Conservation (phyloP, 106 monocot species). For the Allium sativum region DNA sequence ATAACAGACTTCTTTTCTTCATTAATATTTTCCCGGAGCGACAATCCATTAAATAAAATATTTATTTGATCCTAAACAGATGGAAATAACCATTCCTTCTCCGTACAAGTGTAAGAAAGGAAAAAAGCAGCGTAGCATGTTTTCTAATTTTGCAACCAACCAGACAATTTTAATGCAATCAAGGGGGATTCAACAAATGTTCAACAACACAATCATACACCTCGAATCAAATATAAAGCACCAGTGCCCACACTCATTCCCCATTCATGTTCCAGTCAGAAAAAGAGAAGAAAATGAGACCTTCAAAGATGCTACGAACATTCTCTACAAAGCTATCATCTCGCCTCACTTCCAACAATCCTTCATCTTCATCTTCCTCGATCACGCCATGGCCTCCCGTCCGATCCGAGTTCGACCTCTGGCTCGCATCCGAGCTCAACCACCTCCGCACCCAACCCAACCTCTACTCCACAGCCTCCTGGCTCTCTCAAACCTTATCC, state of each 20-base stretch:
- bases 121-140: too few relatives aligned
- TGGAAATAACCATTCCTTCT: too few relatives aligned
- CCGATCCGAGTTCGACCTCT: slow-evolving; percentile 33
- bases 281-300: slow-evolving; percentile 17
- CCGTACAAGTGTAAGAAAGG: too few relatives aligned
- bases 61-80: too few relatives aligned
- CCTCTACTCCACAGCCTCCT: slow-evolving; percentile 8
- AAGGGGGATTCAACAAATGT: background rate
- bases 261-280: background rate
- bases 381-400: slow-evolving; percentile 43
- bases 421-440: slow-evolving; percentile 38
- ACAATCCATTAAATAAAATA: too few relatives aligned
- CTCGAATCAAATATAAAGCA: slow-evolving; percentile 4
- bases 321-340: slow-evolving; percentile 27
- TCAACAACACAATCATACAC: background rate
- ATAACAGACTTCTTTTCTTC: too few relatives aligned
- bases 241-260: background rate
- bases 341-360: background rate
- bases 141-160: too few relatives aligned
- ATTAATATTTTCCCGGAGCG: too few relatives aligned
- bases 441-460: slow-evolving; percentile 13
- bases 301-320: slow-evolving; percentile 27
- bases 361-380: slow-evolving; percentile 8
- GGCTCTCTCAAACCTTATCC: slow-evolving; percentile 19
- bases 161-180: too few relatives aligned